Evolutionary conservation across 257 asterid species (phyloP).

Genomic region (Plantago major): DNA sequence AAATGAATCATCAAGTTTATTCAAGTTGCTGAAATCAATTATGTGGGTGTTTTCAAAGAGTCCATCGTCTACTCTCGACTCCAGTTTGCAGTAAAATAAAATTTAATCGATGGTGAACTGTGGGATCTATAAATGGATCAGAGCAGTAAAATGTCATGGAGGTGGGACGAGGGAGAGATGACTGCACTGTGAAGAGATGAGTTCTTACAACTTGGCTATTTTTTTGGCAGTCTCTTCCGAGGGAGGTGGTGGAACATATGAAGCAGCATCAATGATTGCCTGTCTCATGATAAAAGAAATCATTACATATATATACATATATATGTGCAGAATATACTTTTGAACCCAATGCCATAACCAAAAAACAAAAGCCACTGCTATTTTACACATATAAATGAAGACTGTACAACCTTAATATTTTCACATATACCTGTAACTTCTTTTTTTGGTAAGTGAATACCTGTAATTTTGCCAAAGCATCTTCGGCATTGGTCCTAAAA

Average conservation of each 20-base stretch:
- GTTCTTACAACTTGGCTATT: slow-evolving; percentile 67
- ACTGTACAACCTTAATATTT: slow-evolving; percentile 4
- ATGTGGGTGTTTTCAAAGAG: not conserved
- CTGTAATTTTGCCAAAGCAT: slow-evolving; percentile 85
- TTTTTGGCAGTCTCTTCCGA: slow-evolving; percentile 67
- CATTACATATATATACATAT: not conserved
- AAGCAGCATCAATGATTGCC: slow-evolving; percentile 93
- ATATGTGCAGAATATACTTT: not conserved
- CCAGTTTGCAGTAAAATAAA: not conserved
- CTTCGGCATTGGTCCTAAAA: slow-evolving; percentile 77
- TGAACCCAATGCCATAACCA: slow-evolving; percentile 2
- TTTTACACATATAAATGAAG: slow-evolving; percentile 7
- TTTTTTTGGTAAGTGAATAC: slow-evolving; percentile 41
- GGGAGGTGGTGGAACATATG: slow-evolving; percentile 91
- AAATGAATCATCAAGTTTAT: not conserved
- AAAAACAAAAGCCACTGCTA: not conserved
- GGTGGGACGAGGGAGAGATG: not conserved
- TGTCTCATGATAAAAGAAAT: slow-evolving; percentile 32
- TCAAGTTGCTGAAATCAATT: not conserved
- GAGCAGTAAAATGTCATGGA: not conserved
- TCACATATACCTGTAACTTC: slow-evolving; percentile 35
- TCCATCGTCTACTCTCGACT: not conserved
- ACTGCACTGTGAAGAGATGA: slow-evolving; percentile 13
- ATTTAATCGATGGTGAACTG: not conserved
- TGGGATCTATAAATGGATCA: not conserved